phyloP scores from a whole-genome alignment of 1,139 yeast species.

The Pichia sp. region DNA sequence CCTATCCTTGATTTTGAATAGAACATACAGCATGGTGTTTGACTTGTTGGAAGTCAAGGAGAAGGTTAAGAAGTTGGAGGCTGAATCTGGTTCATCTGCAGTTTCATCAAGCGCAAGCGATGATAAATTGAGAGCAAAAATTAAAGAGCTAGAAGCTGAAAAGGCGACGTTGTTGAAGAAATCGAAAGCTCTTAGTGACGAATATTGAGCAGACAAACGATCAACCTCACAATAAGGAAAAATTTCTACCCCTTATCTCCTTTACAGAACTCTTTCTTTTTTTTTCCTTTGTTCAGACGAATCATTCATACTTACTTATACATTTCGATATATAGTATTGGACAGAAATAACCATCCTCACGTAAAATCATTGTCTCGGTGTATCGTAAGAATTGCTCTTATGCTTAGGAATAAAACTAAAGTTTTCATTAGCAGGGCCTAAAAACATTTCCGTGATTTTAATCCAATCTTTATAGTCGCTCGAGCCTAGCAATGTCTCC shows the following conservation, averaged over 20 bases:
- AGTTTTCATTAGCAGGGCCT: conserved; percentile 74
- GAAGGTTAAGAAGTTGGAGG: conserved; percentile 40
- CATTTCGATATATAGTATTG: conserved; percentile 5
- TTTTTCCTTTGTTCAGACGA: not conserved
- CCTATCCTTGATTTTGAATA: conserved; percentile 74
- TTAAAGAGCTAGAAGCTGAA: conserved; percentile 60
- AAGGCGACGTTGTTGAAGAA: conserved; percentile 67
- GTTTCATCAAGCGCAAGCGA: not conserved
- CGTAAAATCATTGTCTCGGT: conserved; percentile 11
- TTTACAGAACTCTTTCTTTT: not conserved
- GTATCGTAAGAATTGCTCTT: conserved; percentile 75
- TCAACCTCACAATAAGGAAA: too few species aligned
- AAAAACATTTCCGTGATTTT: conserved; percentile 94
- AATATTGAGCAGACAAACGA: conserved; percentile 37
- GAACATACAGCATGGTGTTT: conserved; percentile 81
- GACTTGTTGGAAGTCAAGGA: conserved; percentile 63
- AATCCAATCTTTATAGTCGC: conserved; percentile 91
- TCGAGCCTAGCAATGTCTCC: conserved; percentile 83
- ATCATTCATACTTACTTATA: not conserved
- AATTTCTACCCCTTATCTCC: not conserved
- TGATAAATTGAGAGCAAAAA: conserved; percentile 44
- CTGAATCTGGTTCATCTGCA: conserved; percentile 18
- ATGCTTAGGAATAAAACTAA: conserved; percentile 87
- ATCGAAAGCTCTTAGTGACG: conserved; percentile 61
- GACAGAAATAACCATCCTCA: not conserved